Evolutionary conservation across 2,329 filamentous ascomycete species (phyloP), one percentile per base, ranked within the genome.

Genomic region (Proliferodiscus dingleyae): DNA sequence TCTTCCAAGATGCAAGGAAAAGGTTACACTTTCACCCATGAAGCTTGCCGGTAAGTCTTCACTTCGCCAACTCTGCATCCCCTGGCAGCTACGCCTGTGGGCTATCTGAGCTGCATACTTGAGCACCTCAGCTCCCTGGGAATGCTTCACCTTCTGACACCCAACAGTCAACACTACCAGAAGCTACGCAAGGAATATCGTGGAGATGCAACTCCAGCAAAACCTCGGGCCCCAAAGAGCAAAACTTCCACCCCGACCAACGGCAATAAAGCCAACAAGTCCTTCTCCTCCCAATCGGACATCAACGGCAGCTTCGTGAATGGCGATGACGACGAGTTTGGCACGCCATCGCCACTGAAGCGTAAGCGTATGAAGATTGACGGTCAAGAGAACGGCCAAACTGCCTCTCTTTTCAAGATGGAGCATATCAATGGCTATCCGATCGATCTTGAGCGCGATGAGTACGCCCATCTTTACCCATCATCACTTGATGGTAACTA

Each of bases 141-240:
- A n/a, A n/a, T n/a, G n/a, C n/a, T n/a, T n/a, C n/a, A 21, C 15
- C 15, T 15, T 41, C 48, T 51, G 36, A 50, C 23, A 21, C 15
- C 26, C 11, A 13, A 28, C 36, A 63, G 61, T 9, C 61, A 63
- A 42, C 61, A 61, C 37, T 63, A 57, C 43, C 61, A 63, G 37
- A 63, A 63, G 41, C 51, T 63, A 30, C 55, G 58, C 37, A 53
- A 36, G 1, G 51, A 30, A 5, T 33, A 23, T 15, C 39, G 32
- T 24, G 15, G 23, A 36, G 11, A 13, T 7, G 26, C 26, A 7
- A 28, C 41, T 11, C 41, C 2, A 21, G 4, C 8, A 18, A 9
- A 5, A 7, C 26, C 26, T 7, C 26, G 26, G 7, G 13, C 26
- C 40, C 16, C 16, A 18, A 42, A 29, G n/a, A 46, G 42, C 29